Conservation (phyloP, 2,329 filamentous ascomycete species). For the Pseudopithomyces chartarum region DNA sequence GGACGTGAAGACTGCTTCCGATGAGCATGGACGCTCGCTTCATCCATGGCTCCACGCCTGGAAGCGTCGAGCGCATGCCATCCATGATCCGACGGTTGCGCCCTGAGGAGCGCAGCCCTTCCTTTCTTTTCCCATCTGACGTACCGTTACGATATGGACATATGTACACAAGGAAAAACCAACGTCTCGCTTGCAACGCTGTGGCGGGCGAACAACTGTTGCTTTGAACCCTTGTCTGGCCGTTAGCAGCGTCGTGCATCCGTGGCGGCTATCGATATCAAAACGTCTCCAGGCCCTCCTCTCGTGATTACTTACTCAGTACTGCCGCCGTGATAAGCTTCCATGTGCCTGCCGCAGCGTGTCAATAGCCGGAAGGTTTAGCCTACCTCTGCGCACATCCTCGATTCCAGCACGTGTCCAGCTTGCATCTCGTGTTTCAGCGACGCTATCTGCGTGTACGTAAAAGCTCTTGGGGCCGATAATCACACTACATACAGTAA, state of each 20-base stretch:
- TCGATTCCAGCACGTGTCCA: constrained; percentile 7
- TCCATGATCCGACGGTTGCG: too few species aligned
- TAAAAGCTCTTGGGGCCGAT: neutral
- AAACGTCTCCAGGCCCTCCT: constrained; percentile 12
- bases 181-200: constrained; percentile 23
- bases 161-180: constrained; percentile 21
- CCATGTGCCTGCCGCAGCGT: neutral
- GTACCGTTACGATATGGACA: constrained; percentile 16
- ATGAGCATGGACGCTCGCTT: constrained; percentile 20
- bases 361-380: constrained; percentile 25
- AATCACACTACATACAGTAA: too few species aligned
- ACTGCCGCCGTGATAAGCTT: neutral
- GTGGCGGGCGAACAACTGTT: constrained; percentile 14
- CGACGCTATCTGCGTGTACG: neutral
- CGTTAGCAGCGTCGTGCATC: constrained; percentile 13
- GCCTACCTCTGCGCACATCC: constrained; percentile 19
- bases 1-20: constrained; percentile 26
- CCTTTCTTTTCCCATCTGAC: too few species aligned
- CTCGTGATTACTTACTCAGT: constrained; percentile 5
- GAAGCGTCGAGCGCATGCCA: too few species aligned
- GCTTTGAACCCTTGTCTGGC: constrained; percentile 23
- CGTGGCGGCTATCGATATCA: constrained; percentile 11
- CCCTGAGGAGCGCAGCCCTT: too few species aligned
- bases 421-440: constrained; percentile 1
- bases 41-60: constrained; percentile 19